These are phyloP conservation scores for Mallotus nudiflorus DNA, from an alignment of 345 rosid genomes.

Conservation along the genomic window DNA sequence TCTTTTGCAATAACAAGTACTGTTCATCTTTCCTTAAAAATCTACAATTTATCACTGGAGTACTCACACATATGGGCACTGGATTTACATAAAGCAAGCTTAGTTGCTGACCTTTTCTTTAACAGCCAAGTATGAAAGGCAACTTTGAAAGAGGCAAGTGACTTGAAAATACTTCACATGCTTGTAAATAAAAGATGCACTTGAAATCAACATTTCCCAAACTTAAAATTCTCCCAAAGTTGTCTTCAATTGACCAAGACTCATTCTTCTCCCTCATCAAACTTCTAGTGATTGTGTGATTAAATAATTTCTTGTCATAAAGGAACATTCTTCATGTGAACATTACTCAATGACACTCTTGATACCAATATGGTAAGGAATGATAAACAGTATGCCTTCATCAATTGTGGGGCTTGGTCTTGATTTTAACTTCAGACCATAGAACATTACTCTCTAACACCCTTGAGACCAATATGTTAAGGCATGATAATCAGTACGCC, in stretches of 20 bases:
- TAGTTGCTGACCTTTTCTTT: slow-evolving; percentile 62
- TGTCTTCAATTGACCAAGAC: slow-evolving; percentile 51
- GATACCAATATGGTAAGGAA: slow-evolving; percentile 64
- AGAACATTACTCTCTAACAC: slow-evolving; percentile 53
- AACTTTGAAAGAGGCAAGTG: slow-evolving; percentile 77
- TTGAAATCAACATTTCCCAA: slow-evolving; percentile 59
- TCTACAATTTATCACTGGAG: slow-evolving; percentile 40
- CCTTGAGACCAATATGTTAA: slow-evolving; percentile 61
- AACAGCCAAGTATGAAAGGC: slow-evolving; percentile 63
- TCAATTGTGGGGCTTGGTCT: slow-evolving; percentile 87
- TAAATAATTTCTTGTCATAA: slow-evolving; percentile 55
- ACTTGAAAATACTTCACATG: slow-evolving; percentile 65
- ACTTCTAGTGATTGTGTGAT: slow-evolving; percentile 71
- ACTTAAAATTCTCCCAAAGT: slow-evolving; percentile 46
- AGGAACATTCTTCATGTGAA: slow-evolving; percentile 60
- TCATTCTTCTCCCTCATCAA: slow-evolving; percentile 60
- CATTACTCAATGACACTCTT: slow-evolving; percentile 52
- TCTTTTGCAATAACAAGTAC: slow-evolving; percentile 32
- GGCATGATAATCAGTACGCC: slow-evolving; percentile 57
- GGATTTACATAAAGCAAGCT: slow-evolving; percentile 47
- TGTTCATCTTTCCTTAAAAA: slow-evolving; percentile 36
- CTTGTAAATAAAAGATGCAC: slow-evolving; percentile 71
- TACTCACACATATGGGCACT: slow-evolving; percentile 46
- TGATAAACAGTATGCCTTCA: slow-evolving; percentile 62
- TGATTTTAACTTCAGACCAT: slow-evolving; percentile 93